Conservation (phyloP, 2,329 filamentous ascomycete species). For the Colletotrichum limetticola region DNA sequence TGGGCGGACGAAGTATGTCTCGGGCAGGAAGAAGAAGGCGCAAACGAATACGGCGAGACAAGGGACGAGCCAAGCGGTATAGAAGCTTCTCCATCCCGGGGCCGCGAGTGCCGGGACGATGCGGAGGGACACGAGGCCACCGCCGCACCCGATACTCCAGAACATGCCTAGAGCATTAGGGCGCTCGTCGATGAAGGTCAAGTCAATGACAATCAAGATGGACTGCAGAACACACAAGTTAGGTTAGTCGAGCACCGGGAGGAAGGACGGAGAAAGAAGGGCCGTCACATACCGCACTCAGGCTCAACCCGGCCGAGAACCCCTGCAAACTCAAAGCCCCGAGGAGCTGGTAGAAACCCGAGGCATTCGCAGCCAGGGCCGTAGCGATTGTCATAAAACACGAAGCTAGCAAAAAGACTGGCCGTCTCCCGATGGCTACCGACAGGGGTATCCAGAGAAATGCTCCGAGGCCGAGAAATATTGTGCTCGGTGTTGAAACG, state of each 20-base stretch:
- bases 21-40: conserved; percentile 45
- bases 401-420: conserved; percentile 45
- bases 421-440: conserved; percentile 49
- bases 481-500: conserved; percentile 34
- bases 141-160: conserved; percentile 44
- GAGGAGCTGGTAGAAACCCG: conserved; percentile 42
- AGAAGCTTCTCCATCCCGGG: conserved; percentile 46
- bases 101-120: conserved; percentile 39
- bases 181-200: conserved; percentile 51
- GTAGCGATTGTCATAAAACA: conserved; percentile 30
- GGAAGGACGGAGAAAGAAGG: no score
- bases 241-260: neutral
- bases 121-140: conserved; percentile 43
- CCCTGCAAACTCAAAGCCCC: conserved; percentile 45
- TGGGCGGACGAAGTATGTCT: conserved; percentile 53
- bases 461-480: conserved; percentile 48
- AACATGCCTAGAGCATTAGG: conserved; percentile 45
- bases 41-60: conserved; percentile 40
- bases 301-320: conserved; percentile 43
- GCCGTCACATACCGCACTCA: conserved; percentile 42
- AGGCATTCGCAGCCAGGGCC: conserved; percentile 41
- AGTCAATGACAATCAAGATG: conserved; percentile 48
- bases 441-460: conserved; percentile 50
- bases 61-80: conserved; percentile 43
- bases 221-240: conserved; percentile 38